A percentile compares a stretch with the other conserved stretches of the same genome.
Evolutionary conservation across 164 flowering plant genomes (phyloP).

Genomic region (Kalanchoe fedtschenkoi): DNA sequence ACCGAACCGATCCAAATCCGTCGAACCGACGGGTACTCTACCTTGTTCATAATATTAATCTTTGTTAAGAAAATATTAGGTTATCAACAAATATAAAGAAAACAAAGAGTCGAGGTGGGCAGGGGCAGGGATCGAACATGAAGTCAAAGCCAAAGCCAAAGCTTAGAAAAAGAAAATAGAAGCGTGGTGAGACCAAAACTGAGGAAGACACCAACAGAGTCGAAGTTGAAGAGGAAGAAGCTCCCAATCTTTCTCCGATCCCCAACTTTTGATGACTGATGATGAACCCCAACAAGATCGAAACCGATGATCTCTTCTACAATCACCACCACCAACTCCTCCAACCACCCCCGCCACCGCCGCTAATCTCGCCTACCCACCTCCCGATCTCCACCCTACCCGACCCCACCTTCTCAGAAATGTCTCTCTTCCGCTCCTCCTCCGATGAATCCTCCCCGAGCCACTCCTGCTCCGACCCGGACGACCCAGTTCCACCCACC

Average conservation of each 20-base stretch:
- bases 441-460: constrained; percentile 15
- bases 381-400: not conserved
- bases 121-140: too few species aligned
- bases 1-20: too few species aligned
- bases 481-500: not conserved
- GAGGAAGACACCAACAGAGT: not conserved
- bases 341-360: not conserved
- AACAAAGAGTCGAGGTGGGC: too few species aligned
- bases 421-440: constrained; percentile 38
- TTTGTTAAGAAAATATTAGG: too few species aligned
- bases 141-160: too few species aligned
- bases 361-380: not conserved
- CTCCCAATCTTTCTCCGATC: not conserved
- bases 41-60: too few species aligned
- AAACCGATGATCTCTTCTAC: constrained; percentile 4
- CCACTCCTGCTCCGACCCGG: constrained; percentile 27
- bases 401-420: constrained; percentile 27
- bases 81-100: too few species aligned
- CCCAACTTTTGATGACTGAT: not conserved
- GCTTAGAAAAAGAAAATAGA: not conserved
- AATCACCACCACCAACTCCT: not conserved
- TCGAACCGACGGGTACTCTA: too few species aligned
- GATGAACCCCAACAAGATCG: constrained; percentile 7
- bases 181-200: not conserved
- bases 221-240: not conserved